A percentile compares a stretch with the other conserved stretches of the same genome.
Evolutionary conservation across 2,329 filamentous ascomycete species (phyloP).

Genomic region (Cadophora luteo-olivacea): DNA sequence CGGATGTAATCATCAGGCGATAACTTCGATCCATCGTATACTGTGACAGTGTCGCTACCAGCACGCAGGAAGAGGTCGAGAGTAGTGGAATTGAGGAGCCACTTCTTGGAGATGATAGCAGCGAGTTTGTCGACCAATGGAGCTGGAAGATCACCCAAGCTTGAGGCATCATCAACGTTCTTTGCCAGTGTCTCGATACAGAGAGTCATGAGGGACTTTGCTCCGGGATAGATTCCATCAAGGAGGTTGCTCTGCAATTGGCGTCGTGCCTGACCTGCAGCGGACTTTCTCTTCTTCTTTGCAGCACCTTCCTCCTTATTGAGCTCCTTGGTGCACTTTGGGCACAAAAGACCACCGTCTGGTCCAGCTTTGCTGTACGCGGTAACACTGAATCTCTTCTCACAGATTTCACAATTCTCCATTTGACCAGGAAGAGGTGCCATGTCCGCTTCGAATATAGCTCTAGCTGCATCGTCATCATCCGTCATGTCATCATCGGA

Average conservation of each 20-base stretch:
- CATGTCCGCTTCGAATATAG: conserved; percentile 55
- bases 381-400: conserved; percentile 91
- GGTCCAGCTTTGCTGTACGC: conserved; percentile 84
- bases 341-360: conserved; percentile 85
- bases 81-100: conserved; percentile 60
- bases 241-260: conserved; percentile 84
- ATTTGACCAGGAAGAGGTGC: conserved; percentile 69
- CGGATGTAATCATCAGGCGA: conserved; percentile 77
- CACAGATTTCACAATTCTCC: conserved; percentile 85
- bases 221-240: conserved; percentile 73
- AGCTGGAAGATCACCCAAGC: conserved; percentile 64
- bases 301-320: conserved; percentile 68
- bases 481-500: conserved; percentile 51
- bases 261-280: conserved; percentile 64
- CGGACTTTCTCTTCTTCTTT: conserved; percentile 62
- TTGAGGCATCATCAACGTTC: conserved; percentile 67
- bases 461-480: conserved; percentile 56
- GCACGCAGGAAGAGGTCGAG: conserved; percentile 64
- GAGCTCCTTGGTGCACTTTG: conserved; percentile 78
- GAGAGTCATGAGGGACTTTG: conserved; percentile 70
- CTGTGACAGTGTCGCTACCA: conserved; percentile 55
- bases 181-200: conserved; percentile 68
- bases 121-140: conserved; percentile 64
- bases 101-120: conserved; percentile 64
- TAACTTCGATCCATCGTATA: conserved; percentile 70